Evolutionary conservation across 805 yeast genomes (phyloP).

Genomic region (Trichomonascus vanleenenianus): DNA sequence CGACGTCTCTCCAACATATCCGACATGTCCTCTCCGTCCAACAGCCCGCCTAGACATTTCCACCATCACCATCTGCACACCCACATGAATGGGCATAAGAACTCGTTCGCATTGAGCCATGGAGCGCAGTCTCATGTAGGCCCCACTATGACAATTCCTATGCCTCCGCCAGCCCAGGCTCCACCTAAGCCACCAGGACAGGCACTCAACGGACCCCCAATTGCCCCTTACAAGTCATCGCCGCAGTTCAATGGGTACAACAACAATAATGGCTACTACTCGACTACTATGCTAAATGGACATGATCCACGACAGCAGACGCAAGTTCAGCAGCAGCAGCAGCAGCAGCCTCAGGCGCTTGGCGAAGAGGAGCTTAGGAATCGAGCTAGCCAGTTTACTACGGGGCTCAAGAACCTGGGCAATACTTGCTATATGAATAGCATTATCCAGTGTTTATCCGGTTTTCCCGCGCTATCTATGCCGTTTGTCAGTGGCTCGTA

Average conservation of each 20-base stretch:
- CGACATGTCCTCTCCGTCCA: neutral
- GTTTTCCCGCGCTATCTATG: constrained; percentile 56
- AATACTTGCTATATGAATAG: constrained; percentile 94
- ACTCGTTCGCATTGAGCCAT: no score
- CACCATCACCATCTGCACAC: no score
- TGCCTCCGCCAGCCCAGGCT: constrained; percentile 1
- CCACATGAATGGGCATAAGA: no score
- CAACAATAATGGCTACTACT: no score
- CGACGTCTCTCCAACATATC: constrained; percentile 7
- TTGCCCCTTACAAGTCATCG: neutral
- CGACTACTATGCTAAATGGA: no score
- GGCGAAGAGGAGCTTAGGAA: no score
- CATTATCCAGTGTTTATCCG: constrained; percentile 69
- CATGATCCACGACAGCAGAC: no score
- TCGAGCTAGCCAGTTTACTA: constrained; percentile 34
- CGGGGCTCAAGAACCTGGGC: constrained; percentile 76
- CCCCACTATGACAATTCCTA: no score
- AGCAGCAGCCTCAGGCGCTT: no score
- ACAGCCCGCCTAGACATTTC: no score
- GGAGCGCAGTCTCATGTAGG: neutral
- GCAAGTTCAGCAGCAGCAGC: no score
- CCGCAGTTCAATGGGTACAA: no score
- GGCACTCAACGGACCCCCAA: neutral
- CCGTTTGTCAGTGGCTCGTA: constrained; percentile 58
- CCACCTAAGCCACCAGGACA: constrained; percentile 1